Base-by-base conservation (phyloP, 371 early-diverging fungal genomes). In the Syncephalastrum racemosum region DNA sequence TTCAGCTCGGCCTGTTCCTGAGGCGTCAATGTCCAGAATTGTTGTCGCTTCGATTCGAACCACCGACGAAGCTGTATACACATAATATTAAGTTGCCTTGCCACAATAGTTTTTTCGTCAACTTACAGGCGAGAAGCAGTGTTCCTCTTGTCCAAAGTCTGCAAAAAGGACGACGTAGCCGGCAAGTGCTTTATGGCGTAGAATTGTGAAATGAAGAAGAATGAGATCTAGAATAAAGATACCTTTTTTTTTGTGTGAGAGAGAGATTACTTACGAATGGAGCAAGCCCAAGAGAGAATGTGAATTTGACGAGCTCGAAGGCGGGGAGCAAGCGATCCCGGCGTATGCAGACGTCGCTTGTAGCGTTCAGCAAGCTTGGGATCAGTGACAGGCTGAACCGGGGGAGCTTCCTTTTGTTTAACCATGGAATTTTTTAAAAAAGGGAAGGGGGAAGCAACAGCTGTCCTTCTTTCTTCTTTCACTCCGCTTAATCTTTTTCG, bases 101-200 rank as follows among this genome's bases (percentile, higher is more conserved):
- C 19, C 8, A n/a, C n/a, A 39, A n/a, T n/a, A n/a, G n/a, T n/a
- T 41, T 39, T 45, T 50, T 14, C 20, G 13, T 14, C 36, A 13
- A 58, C 69, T 62, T 72, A 74, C 79, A 40, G 79, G 69, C 5
- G 73, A 73, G 42, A 73, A 78, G 23, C 79, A 75, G 47, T 75
- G 73, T 8, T 78, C 71, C 50, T 75, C 62, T 27, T 60, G 53
- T 20, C 79, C 79, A 53, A 75, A 78, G 56, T 78, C 79, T 31
- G 79, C 79, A 64, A 72, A 71, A 23, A 78, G 59, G 4, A 71
- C 75, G 20, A 75, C 71, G 58, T 78, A 78, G 16, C 67, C 71
- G 18, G 68, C 64, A 16, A 75, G 42, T 1, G 65, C 79, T 77
- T 61, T 42, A 14, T 8, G 46, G n/a, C n/a, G 12, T 31, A 8